phyloP scores from a whole-genome alignment of 345 rosid genomes.

The Erodium maritimum region DNA sequence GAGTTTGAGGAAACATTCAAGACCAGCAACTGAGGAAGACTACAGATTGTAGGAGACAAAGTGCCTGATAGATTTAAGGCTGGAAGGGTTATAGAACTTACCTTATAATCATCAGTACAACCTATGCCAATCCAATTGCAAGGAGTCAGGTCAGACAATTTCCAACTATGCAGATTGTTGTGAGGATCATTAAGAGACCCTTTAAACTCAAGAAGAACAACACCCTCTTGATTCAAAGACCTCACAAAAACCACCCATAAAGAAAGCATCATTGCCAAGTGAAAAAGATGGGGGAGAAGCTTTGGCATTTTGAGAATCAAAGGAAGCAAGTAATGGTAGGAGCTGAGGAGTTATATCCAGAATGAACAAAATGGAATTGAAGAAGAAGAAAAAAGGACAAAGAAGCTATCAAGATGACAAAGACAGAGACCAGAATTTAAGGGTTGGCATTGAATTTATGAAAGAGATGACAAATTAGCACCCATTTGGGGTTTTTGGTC shows the following conservation, averaged over 20 bases:
- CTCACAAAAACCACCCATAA: constrained; percentile 20
- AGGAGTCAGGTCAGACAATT: constrained; percentile 37
- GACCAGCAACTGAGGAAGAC: constrained; percentile 27
- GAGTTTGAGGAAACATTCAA: constrained; percentile 45
- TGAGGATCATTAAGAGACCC: constrained; percentile 33
- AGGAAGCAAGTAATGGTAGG: background rate
- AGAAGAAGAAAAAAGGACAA: background rate
- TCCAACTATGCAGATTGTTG: constrained; percentile 48
- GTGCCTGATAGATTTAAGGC: constrained; percentile 49
- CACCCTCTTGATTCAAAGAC: constrained; percentile 46
- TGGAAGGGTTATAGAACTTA: constrained; percentile 39
- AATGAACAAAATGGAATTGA: background rate
- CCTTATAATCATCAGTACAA: constrained; percentile 37
- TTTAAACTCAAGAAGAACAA: constrained; percentile 41
- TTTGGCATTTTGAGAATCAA: background rate
- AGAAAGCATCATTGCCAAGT: constrained; percentile 15
- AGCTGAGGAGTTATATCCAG: background rate
- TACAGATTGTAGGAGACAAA: constrained; percentile 46
- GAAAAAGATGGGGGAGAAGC: constrained; percentile 5
- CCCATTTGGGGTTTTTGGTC: background rate
- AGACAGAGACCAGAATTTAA: background rate
- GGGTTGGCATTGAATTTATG: background rate
- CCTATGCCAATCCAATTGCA: constrained; percentile 58
- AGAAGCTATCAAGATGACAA: background rate
- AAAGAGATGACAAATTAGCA: background rate